Base-by-base conservation (phyloP, 345 rosid species). In the Raphanus raphanistrum region DNA sequence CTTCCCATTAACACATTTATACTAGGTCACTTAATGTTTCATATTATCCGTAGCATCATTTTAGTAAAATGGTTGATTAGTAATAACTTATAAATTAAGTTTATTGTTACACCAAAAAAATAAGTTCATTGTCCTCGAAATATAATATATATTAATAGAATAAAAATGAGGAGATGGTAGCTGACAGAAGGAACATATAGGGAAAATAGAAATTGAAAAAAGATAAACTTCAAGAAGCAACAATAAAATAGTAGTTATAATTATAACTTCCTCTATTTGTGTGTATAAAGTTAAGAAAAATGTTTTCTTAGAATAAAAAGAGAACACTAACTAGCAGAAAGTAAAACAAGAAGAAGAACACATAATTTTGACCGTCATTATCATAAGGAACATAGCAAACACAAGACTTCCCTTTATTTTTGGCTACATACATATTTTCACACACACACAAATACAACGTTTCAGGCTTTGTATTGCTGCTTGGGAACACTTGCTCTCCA, bases 111-210 rank as follows among this genome's bases (percentile, higher is more conserved):
- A 32, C 35, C 35, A 32, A 36, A 36, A 36, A 5, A 36, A 7
- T 9, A 41, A 41, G 63, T 48, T 15, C 10, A 57, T 16, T 35
- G 63, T 43, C 26, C 5, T 33, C 11, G 3, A 50, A 5, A 57
- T 38, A 55, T 21, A 21, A 21, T 21, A 21, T 21, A 25, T 41
- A 66, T 15, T 21, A 35, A 61, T 68, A 36, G 63, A 13, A 48
- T 41, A 45, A 72, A 72, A 54, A 73, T 45, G 31, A 73, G 0
- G 59, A 52, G 74, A 61, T 64, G 38, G 35, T 48, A 79, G 73
- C 82, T 79, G 82, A 68, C 82, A 79, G 59, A 73, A 79, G 74
- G 82, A 73, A 79, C 74, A 68, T 79, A 73, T 73, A 68, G 82
- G 78, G 82, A 79, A 61, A 58, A 61, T 74, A 62, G 82, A 55